phyloP scores from a whole-genome alignment of 805 yeast species.

The Sugiyamaella mastotermitis region DNA sequence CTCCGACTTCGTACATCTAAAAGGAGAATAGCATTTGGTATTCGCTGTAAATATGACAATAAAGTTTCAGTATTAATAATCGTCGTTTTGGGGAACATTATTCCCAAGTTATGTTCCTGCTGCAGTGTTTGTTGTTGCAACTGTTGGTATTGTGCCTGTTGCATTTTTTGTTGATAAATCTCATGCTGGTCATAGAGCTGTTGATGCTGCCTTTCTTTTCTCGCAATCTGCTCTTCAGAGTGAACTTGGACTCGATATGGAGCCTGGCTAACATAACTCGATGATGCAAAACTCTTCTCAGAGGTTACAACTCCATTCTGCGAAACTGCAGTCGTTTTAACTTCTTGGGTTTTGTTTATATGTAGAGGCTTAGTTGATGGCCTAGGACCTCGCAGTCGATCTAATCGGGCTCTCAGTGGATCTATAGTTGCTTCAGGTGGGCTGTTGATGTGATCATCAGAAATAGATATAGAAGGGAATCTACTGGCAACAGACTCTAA shows the following conservation, averaged over 20 bases:
- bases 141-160: too few relatives aligned
- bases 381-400: slow-evolving; percentile 12
- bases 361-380: slow-evolving; percentile 2
- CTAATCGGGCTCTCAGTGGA: slow-evolving; percentile 13
- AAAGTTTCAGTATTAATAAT: slow-evolving; percentile 24
- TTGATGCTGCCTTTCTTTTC: slow-evolving; percentile 11
- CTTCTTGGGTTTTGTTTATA: slow-evolving; percentile 2
- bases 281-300: too few relatives aligned
- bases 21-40: slow-evolving; percentile 40
- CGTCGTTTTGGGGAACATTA: slow-evolving; percentile 25
- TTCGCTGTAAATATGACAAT: slow-evolving; percentile 18
- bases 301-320: too few relatives aligned
- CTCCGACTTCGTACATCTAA: slow-evolving; percentile 65
- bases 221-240: too few relatives aligned
- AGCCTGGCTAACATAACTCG: too few relatives aligned
- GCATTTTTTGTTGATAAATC: too few relatives aligned
- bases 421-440: too few relatives aligned
- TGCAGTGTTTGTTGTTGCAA: too few relatives aligned
- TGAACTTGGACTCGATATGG: too few relatives aligned
- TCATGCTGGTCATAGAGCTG: slow-evolving; percentile 4
- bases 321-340: background rate
- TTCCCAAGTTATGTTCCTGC: slow-evolving; percentile 2
- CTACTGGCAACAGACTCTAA: background rate
- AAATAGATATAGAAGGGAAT: background rate
- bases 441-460: background rate